Evolutionary conservation across 1,139 yeast species (phyloP).

Genomic region (Pneumocystis carinii): DNA sequence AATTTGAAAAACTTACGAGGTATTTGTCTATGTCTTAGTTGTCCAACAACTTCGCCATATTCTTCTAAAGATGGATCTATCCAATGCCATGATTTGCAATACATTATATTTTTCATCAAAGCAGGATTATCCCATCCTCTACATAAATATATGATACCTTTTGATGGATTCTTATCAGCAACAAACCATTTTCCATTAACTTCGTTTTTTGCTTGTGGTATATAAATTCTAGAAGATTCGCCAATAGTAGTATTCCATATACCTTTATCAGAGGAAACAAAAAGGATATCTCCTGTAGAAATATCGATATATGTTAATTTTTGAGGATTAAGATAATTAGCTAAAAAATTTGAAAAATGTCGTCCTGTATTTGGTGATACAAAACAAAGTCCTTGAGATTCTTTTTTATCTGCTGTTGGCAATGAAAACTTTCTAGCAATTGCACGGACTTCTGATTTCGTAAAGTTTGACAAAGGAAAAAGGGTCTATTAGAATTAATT

Average conservation of each 20-base stretch:
- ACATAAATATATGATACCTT: conserved; percentile 67
- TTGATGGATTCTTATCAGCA: conserved; percentile 44
- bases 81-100: conserved; percentile 40
- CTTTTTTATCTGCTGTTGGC: conserved; percentile 53
- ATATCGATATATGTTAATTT: conserved; percentile 45
- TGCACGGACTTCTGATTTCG: conserved; percentile 59
- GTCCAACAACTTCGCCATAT: conserved; percentile 5
- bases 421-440: conserved; percentile 42
- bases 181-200: conserved; percentile 79
- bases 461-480: conserved; percentile 66
- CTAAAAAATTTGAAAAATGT: conserved; percentile 58
- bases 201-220: conserved; percentile 75
- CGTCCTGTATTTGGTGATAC: conserved; percentile 44
- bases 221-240: conserved; percentile 58
- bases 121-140: conserved; percentile 51
- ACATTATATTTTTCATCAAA: conserved; percentile 35
- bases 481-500: conserved; percentile 25
- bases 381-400: conserved; percentile 90
- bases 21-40: conserved; percentile 7
- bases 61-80: conserved; percentile 20
- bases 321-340: conserved; percentile 67
- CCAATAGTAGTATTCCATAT: conserved; percentile 93
- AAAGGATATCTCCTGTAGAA: conserved; percentile 56
- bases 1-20: not conserved
- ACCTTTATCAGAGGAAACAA: conserved; percentile 42